Percentiles rank a stretch among this genome's conserved stretches.
phyloP scores from a whole-genome alignment of 495 filamentous ascomycete species.

The Aeminium ludgeri region DNA sequence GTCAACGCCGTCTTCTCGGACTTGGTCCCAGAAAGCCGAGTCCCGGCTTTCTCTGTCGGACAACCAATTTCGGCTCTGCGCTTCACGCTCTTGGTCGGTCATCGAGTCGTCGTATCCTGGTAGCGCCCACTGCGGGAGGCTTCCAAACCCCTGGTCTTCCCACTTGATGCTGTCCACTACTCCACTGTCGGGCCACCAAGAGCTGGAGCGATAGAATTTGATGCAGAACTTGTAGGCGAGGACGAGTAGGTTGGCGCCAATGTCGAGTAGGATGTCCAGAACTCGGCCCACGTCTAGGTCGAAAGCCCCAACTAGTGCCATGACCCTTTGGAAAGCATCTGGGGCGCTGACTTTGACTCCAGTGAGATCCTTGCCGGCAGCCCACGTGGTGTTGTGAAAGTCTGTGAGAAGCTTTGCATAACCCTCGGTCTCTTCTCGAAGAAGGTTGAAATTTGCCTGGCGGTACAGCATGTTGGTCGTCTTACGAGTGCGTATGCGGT shows the following conservation, averaged over 20 bases:
- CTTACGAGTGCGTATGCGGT: slow-evolving; percentile 66
- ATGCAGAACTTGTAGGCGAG: slow-evolving; percentile 83
- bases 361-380: slow-evolving; percentile 1
- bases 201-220: slow-evolving; percentile 74
- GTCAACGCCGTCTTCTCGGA: slow-evolving; percentile 53
- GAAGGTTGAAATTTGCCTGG: slow-evolving; percentile 88
- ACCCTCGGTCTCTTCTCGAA: slow-evolving; percentile 91
- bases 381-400: slow-evolving; percentile 59
- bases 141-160: slow-evolving; percentile 21
- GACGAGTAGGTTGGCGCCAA: slow-evolving; percentile 69
- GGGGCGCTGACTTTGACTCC: slow-evolving; percentile 30
- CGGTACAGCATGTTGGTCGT: slow-evolving; percentile 84
- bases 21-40: slow-evolving; percentile 61
- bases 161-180: slow-evolving; percentile 23
- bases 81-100: slow-evolving; percentile 15
- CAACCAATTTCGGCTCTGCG: slow-evolving; percentile 44
- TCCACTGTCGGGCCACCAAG: slow-evolving; percentile 80
- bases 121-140: slow-evolving; percentile 64
- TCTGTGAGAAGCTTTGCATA: slow-evolving; percentile 81
- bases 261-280: slow-evolving; percentile 79
- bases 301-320: slow-evolving; percentile 81
- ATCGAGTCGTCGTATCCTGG: slow-evolving; percentile 38
- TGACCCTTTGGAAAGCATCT: slow-evolving; percentile 62
- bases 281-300: slow-evolving; percentile 88
- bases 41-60: slow-evolving; percentile 46